phyloP scores from a whole-genome alignment of 768 basidiomycete species.

The Basidioascus undulatus region DNA sequence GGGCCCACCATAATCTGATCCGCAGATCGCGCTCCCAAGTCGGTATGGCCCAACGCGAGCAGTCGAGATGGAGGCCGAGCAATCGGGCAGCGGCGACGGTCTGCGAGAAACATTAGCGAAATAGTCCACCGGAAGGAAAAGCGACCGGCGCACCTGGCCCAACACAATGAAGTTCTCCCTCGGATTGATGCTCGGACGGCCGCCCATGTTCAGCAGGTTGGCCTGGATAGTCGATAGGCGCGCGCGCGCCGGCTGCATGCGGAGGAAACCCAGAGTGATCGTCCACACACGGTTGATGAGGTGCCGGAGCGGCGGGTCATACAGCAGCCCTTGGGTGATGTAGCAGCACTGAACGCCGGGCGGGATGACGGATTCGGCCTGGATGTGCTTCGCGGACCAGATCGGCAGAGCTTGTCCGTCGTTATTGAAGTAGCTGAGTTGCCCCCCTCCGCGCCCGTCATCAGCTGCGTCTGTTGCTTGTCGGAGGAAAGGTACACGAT shows the following conservation, averaged over 20 bases:
- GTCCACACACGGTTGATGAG: neutral
- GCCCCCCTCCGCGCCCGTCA: too few relatives aligned
- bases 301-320: neutral
- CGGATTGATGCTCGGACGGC: constrained; percentile 5
- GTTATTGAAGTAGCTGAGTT: too few relatives aligned
- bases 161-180: constrained; percentile 6
- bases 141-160: neutral
- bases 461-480: neutral
- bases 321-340: neutral
- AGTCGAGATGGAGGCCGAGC: constrained; percentile 9
- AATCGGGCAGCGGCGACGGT: constrained; percentile 6
- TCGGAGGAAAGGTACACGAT: neutral
- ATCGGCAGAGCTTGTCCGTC: too few relatives aligned
- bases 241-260: neutral
- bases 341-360: neutral
- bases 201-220: constrained; percentile 3
- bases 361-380: neutral
- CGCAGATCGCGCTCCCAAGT: constrained; percentile 2
- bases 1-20: constrained; percentile 7
- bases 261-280: neutral
- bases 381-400: neutral
- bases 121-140: neutral
- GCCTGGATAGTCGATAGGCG: constrained; percentile 7
- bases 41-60: constrained; percentile 4
- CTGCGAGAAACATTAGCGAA: neutral